Base-by-base conservation (phyloP, 164 flowering plant genomes). In the Buxus sempervirens region DNA sequence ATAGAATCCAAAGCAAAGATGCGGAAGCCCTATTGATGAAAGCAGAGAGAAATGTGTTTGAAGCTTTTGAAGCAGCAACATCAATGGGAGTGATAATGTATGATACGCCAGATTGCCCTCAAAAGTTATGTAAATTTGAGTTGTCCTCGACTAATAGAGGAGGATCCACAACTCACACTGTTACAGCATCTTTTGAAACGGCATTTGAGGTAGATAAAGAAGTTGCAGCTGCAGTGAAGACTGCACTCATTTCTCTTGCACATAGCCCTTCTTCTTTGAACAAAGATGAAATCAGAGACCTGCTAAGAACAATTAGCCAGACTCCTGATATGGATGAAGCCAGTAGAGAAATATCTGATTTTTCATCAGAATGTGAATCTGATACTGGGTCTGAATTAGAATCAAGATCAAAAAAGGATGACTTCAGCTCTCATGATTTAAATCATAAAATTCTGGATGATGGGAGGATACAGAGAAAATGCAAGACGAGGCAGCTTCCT, bases 131-230 rank as follows among this genome's bases (percentile, higher is more conserved):
- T 60, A 78, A 86, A 73, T 74, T 90, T 23, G 88, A 88, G 70
- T 73, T 89, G 22, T 82, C 93, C 9, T 70, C 83, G 2, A 66
- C 57, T 27, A 78, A 71, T 60, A 83, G 78, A 72, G 89, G 82
- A 73, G 86, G 82, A 25, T 79, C 88, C 57, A 78, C 91, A 13
- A 85, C 86, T 68, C 96, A 87, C 69, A 81, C 85, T 13, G 82
- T 95, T 23, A 82, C 79, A 23, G 90, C 97, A 67, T 85, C 96
- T 64, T 88, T 94, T 76, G 96, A 87, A 77, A 90, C 93, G 62
- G 96, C 93, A 70, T 94, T 94, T 80, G 96, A 91, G 57, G 93
- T 94, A 10, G 96, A 91, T 70, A 91, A 84, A 80, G 87, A 95
- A 77, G 97, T 90, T 28, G 94, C 97, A 68, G 84, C 90, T 48